phyloP scores from a whole-genome alignment of 2,329 filamentous ascomycete genomes.

The Didymella sp. region DNA sequence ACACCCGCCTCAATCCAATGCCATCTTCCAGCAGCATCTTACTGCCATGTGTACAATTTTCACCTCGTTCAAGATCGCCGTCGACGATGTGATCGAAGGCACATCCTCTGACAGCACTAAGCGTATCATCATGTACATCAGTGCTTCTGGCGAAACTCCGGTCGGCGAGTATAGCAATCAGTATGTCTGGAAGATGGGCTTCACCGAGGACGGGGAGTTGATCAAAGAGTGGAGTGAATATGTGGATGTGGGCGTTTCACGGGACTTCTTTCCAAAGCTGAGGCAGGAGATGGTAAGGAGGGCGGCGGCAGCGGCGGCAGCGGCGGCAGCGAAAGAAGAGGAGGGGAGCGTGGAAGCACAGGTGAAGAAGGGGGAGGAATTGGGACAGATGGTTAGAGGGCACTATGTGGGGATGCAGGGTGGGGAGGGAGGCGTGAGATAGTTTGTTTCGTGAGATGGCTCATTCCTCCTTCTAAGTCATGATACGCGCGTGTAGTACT shows the following conservation, averaged over 20 bases:
- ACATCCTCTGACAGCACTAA: constrained; percentile 9
- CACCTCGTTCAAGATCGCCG: constrained; percentile 37
- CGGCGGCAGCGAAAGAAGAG: background rate
- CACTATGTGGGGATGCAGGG: background rate
- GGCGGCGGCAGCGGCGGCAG: background rate
- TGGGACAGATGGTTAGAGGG: background rate
- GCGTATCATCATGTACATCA: constrained; percentile 44
- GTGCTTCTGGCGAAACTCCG: constrained; percentile 41
- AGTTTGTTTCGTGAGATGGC: too few relatives aligned
- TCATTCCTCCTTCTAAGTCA: background rate
- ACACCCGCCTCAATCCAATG: constrained; percentile 33
- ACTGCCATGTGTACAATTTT: constrained; percentile 38
- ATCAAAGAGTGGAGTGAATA: constrained; percentile 36
- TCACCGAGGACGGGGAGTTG: constrained; percentile 22
- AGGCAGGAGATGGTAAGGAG: constrained; percentile 24
- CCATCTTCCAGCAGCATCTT: constrained; percentile 29
- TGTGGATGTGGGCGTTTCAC: constrained; percentile 39
- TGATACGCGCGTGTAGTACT: background rate
- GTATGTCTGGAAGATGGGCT: constrained; percentile 42
- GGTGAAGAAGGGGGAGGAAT: background rate
- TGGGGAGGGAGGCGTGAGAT: background rate
- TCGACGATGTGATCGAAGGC: constrained; percentile 46
- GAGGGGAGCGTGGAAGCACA: background rate
- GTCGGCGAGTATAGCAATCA: constrained; percentile 35
- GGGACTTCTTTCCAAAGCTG: constrained; percentile 41